These are phyloP conservation scores for Podaxis pistillaris DNA, from an alignment of 768 basidiomycete species.

Conservation along the genomic window DNA sequence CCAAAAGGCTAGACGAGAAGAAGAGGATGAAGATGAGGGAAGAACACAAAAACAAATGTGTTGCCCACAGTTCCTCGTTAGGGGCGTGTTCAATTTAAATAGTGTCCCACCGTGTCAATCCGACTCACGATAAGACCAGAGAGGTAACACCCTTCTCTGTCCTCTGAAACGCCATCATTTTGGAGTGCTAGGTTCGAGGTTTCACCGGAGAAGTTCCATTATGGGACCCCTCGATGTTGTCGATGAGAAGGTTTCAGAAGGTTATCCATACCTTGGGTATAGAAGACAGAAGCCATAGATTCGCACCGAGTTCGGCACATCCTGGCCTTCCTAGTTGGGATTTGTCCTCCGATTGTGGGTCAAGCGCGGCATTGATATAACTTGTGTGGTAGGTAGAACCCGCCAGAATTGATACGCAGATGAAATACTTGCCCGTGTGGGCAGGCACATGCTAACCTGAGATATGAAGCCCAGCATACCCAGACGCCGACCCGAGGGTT, in stretches of 20 bases:
- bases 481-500: not conserved
- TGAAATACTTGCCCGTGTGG: not conserved
- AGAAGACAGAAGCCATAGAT: not conserved
- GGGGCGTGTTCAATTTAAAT: not conserved
- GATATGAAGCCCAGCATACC: not conserved
- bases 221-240: not conserved
- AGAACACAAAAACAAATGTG: not conserved
- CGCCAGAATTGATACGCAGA: not conserved
- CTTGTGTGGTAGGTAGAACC: not conserved
- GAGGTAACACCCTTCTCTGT: not conserved
- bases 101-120: not conserved
- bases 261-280: not conserved
- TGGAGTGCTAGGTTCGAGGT: not conserved
- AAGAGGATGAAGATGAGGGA: not conserved
- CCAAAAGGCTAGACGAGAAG: not conserved
- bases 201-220: not conserved
- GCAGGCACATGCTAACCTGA: not conserved
- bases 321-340: not conserved
- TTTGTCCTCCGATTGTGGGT: not conserved
- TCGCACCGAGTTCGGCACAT: not conserved
- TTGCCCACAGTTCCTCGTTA: not conserved
- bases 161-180: not conserved
- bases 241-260: not conserved
- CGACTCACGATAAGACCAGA: not conserved
- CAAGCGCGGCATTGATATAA: not conserved